These are phyloP conservation scores for Daedaleopsis sinensis DNA, from an alignment of 768 basidiomycete species.

Conservation along the genomic window DNA sequence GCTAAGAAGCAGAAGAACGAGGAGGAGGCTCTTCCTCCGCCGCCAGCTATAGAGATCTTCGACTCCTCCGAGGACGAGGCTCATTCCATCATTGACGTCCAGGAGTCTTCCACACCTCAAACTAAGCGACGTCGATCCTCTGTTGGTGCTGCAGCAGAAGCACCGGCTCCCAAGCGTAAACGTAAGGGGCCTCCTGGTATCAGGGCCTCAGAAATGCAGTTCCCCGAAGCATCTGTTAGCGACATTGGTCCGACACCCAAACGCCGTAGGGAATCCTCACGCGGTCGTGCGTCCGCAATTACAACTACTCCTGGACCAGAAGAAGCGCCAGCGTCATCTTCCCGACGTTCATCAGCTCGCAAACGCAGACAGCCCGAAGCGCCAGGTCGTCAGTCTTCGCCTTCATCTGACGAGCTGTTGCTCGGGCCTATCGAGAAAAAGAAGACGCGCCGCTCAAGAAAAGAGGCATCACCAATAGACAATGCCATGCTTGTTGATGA, in stretches of 20 bases:
- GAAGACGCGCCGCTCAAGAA: neutral
- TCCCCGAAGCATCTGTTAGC: neutral
- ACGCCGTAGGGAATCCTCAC: neutral
- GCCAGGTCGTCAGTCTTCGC: neutral
- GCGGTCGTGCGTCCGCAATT: neutral
- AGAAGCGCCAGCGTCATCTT: neutral
- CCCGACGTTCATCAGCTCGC: neutral
- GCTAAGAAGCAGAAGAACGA: slow-evolving; percentile 6
- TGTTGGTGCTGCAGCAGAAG: neutral
- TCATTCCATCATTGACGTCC: slow-evolving; percentile 11
- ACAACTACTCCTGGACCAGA: neutral
- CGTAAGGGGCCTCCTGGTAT: slow-evolving; percentile 12
- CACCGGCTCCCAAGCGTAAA: slow-evolving; percentile 1
- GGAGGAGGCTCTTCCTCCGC: neutral
- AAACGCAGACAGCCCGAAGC: slow-evolving; percentile 2
- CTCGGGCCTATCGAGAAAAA: neutral
- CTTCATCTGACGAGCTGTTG: slow-evolving; percentile 21
- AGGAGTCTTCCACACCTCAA: neutral
- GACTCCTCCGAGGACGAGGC: slow-evolving; percentile 25
- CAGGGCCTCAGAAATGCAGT: slow-evolving; percentile 5
- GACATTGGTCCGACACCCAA: neutral
- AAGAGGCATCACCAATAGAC: neutral
- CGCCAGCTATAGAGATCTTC: neutral
- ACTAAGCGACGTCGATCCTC: slow-evolving; percentile 15
- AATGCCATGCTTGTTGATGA: slow-evolving; percentile 9